Evolutionary conservation across 371 early-diverging fungal species (phyloP), one percentile per base, ranked within the genome.

Genomic region (Basidiobolus meristosporus): DNA sequence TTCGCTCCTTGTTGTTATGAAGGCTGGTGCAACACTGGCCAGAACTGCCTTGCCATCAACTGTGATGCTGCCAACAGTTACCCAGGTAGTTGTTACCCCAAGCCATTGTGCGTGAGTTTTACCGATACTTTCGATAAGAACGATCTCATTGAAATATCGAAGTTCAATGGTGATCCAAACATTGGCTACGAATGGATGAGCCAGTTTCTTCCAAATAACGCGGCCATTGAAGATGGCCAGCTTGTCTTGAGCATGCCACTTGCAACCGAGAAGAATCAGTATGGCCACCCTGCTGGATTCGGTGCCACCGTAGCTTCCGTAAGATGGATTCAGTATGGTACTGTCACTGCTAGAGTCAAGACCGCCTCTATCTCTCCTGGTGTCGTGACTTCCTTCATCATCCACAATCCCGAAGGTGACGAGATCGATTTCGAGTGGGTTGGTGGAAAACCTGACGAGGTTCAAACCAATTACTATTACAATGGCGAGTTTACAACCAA

Each of bases 401-500:
- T 62, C 41, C 53, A 60, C 41, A 41, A 48, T 37, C 31, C 43
- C 33, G 39, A 56, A 36, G 68, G 68, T 11, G 83, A 80, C 45
- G 81, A 80, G 48, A 70, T 80, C 31, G 83, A 80, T 48, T 80
- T 62, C 48, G 81, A 82, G 52, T 73, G 67, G 60, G 68, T 73
- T 21, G 77, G 79, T 14, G 48, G 46, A n/a, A 47, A 64, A 38
- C 52, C 51, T 7, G 47, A 43, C 29, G 59, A 58, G 19, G 70
- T 65, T 14, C 70, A 78, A 50, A 56, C 75, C 48, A 79, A 78
- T 62, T 74, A 60, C 50, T 82, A 72, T 53, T 73, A 60, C 53
- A 51, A 63, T 45, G 69, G 68, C 34, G 42, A 54, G 21, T 60
- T 68, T 14, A 68, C 57, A 42, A 56, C 52, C 38, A 65, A 58